Evolutionary conservation across 2,329 filamentous ascomycete genomes (phyloP).

Genomic region (Diaporthe eres): DNA sequence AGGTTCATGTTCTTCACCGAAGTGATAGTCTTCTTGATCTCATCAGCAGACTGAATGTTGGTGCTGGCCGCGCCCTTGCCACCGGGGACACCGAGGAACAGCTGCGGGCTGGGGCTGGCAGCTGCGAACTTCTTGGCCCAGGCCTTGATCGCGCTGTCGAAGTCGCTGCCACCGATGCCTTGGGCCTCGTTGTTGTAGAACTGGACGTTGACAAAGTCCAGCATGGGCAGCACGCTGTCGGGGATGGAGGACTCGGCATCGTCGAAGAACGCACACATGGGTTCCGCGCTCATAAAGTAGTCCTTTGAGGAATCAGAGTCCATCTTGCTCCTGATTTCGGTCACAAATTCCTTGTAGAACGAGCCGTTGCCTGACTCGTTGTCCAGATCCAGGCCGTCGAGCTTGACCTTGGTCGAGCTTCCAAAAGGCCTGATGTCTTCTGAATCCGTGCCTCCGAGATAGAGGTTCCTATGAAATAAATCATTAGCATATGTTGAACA

Average conservation of each 20-base stretch:
- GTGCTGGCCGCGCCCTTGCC: constrained; percentile 25
- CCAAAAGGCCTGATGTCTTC: constrained; percentile 35
- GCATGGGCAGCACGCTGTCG: constrained; percentile 12
- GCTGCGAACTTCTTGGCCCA: constrained; percentile 33
- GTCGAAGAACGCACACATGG: background rate
- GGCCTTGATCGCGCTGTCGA: constrained; percentile 16
- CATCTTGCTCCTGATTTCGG: constrained; percentile 29
- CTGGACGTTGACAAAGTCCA: constrained; percentile 37
- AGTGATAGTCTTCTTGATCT: constrained; percentile 34
- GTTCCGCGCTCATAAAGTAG: constrained; percentile 36
- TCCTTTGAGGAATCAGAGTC: constrained; percentile 1
- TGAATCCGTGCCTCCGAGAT: constrained; percentile 33
- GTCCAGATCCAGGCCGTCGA: constrained; percentile 37
- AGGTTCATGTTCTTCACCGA: constrained; percentile 29
- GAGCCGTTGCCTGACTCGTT: constrained; percentile 29
- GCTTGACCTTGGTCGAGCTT: background rate
- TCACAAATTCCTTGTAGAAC: constrained; percentile 33
- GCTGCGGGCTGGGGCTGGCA: constrained; percentile 34
- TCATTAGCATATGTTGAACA: background rate
- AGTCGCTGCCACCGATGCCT: constrained; percentile 28
- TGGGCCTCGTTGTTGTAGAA: constrained; percentile 38
- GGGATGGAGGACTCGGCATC: constrained; percentile 27
- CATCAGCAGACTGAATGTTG: constrained; percentile 26
- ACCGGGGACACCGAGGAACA: constrained; percentile 34
- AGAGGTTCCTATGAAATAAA: constrained; percentile 17